Percentiles rank a stretch among this genome's conserved stretches.
Conservation (phyloP, 2,329 filamentous ascomycete genomes). For the Aureobasidium vineae region DNA sequence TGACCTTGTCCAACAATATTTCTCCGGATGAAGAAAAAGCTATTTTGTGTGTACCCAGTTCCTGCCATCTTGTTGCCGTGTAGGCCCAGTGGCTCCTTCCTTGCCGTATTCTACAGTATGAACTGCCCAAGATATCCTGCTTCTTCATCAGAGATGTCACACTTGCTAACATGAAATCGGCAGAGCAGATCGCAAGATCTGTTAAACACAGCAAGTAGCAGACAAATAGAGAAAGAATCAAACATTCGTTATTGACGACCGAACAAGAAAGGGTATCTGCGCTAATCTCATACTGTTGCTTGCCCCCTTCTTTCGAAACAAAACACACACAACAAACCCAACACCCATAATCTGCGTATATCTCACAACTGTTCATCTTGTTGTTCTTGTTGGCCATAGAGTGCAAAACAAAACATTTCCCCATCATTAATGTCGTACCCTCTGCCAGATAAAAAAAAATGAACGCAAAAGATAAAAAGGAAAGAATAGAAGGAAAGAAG, state of each 20-base stretch:
- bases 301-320: not conserved
- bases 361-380: not conserved
- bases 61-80: not conserved
- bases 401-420: not conserved
- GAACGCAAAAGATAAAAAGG: not conserved
- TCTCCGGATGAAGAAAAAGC: not conserved
- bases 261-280: constrained; percentile 16
- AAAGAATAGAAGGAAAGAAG: not conserved
- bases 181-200: not conserved
- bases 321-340: no score
- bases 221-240: not conserved
- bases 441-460: not conserved
- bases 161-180: not conserved
- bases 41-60: not conserved
- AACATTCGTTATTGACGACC: constrained; percentile 1
- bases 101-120: not conserved
- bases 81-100: not conserved
- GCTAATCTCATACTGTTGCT: constrained; percentile 15
- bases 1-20: not conserved
- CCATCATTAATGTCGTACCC: not conserved
- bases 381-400: not conserved
- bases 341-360: not conserved
- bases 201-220: not conserved
- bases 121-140: not conserved
- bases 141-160: not conserved